These are phyloP conservation scores for Micractinium conductrix DNA, from an alignment of 139 green algal species.

Conservation along the genomic window DNA sequence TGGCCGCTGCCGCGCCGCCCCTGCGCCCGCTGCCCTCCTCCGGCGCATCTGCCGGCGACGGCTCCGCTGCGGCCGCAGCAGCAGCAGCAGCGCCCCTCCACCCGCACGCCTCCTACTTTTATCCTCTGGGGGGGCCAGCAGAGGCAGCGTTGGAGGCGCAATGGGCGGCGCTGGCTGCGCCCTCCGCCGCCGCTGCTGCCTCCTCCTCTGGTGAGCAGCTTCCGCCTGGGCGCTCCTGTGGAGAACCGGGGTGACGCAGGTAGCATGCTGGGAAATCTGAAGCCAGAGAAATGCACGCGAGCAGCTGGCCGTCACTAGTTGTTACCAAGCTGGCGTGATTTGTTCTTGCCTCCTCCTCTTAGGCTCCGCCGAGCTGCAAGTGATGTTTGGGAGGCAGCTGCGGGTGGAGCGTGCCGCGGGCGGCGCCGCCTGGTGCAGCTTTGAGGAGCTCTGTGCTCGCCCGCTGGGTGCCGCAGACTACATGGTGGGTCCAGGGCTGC, in stretches of 20 bases:
- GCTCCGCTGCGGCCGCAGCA: neutral
- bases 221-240: too few species aligned
- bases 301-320: too few species aligned
- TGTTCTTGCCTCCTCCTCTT: neutral
- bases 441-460: conserved; percentile 70
- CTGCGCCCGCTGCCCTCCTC: neutral
- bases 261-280: too few species aligned
- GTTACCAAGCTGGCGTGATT: too few species aligned
- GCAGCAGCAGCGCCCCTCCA: conserved; percentile 33
- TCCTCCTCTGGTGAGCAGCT: too few species aligned
- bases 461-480: conserved; percentile 82
- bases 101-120: conserved; percentile 61
- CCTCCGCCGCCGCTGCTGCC: neutral
- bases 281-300: too few species aligned
- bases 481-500: too few species aligned
- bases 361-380: conserved; percentile 34
- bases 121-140: conserved; percentile 35
- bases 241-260: too few species aligned
- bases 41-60: neutral
- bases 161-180: conserved; percentile 10
- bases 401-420: conserved; percentile 45
- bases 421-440: conserved; percentile 63
- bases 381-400: conserved; percentile 80
- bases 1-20: neutral
- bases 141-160: conserved; percentile 39